Evolutionary conservation across 495 filamentous ascomycete genomes (phyloP).

Genomic region (Xylaria flabelliformis): DNA sequence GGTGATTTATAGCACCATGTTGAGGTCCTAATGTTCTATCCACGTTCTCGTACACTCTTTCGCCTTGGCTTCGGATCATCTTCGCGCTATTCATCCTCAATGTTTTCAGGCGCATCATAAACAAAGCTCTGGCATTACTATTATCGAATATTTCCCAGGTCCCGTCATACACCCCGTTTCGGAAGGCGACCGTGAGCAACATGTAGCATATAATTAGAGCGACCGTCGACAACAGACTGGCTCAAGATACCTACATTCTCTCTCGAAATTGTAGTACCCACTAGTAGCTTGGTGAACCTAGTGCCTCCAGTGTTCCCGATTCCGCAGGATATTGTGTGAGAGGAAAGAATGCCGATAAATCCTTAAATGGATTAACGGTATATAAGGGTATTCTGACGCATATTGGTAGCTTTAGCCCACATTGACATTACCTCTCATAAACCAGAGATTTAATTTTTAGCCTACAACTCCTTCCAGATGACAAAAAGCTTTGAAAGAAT

Average conservation of each 20-base stretch:
- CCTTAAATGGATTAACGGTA: too few relatives aligned
- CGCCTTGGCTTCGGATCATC: too few relatives aligned
- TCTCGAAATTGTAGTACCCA: not conserved
- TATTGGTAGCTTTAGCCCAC: not conserved
- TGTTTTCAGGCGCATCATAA: too few relatives aligned
- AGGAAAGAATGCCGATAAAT: too few relatives aligned
- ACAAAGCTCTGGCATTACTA: too few relatives aligned
- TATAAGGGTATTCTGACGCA: too few relatives aligned
- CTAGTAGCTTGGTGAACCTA: not conserved
- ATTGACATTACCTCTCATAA: not conserved
- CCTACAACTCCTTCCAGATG: not conserved
- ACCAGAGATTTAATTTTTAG: not conserved
- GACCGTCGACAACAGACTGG: not conserved
- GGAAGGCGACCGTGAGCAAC: not conserved
- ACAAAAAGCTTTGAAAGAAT: not conserved
- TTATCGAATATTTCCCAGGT: too few relatives aligned
- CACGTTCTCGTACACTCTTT: too few relatives aligned
- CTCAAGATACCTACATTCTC: not conserved
- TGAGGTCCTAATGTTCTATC: too few relatives aligned
- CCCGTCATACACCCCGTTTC: not conserved
- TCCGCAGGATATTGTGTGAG: not conserved
- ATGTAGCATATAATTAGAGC: not conserved
- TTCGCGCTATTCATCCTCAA: too few relatives aligned
- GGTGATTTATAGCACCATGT: too few relatives aligned
- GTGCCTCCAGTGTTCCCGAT: not conserved